Percentiles rank a stretch among this genome's conserved stretches.
phyloP scores from a whole-genome alignment of 1,139 yeast species.

The Hansenula sp. region DNA sequence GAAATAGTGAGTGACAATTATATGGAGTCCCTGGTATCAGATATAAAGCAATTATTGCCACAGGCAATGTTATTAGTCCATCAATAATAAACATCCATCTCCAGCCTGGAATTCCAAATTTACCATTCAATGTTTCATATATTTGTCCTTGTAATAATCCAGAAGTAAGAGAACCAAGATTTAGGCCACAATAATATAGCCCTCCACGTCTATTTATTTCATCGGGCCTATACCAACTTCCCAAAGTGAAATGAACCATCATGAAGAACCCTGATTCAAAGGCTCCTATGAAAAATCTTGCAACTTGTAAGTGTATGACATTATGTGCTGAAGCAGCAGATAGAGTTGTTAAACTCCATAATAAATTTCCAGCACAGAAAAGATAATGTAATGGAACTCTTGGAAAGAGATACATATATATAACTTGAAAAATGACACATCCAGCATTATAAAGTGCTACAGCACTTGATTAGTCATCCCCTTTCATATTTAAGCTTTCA shows the following conservation, averaged over 20 bases:
- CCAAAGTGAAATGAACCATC: slow-evolving; percentile 31
- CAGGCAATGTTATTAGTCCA: slow-evolving; percentile 41
- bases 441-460: slow-evolving; percentile 24
- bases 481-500: slow-evolving; percentile 36
- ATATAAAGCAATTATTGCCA: slow-evolving; percentile 41
- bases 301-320: slow-evolving; percentile 39
- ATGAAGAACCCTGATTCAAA: slow-evolving; percentile 60
- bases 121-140: slow-evolving; percentile 39
- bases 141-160: slow-evolving; percentile 65
- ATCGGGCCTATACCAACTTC: slow-evolving; percentile 27
- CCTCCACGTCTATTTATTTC: slow-evolving; percentile 38
- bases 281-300: slow-evolving; percentile 54
- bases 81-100: slow-evolving; percentile 63
- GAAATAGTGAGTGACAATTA: slow-evolving; percentile 18
- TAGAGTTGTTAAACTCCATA: slow-evolving; percentile 38
- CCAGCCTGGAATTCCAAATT: slow-evolving; percentile 51
- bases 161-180: slow-evolving; percentile 56
- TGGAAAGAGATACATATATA: slow-evolving; percentile 14
- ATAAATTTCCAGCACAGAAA: slow-evolving; percentile 12
- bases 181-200: slow-evolving; percentile 56
- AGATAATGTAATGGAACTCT: slow-evolving; percentile 11
- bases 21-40: slow-evolving; percentile 54
- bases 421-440: slow-evolving; percentile 19
- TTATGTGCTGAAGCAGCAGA: slow-evolving; percentile 49
- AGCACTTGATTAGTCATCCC: slow-evolving; percentile 28